Evolutionary conservation across 2,329 filamentous ascomycete genomes (phyloP).

Genomic region (Pseudocercospora macadamiae): DNA sequence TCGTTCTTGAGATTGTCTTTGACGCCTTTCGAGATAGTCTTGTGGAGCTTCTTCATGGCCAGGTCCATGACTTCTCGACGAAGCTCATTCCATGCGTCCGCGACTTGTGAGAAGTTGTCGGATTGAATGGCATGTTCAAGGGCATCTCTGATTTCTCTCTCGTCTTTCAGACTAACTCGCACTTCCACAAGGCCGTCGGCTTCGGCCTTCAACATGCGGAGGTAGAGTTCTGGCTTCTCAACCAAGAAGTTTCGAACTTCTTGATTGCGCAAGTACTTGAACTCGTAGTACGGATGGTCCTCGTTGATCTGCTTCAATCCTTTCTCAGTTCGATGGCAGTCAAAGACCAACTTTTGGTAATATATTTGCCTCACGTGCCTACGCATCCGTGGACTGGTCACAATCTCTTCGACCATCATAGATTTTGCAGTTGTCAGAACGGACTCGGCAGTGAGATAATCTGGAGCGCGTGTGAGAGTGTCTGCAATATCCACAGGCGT

Average conservation of each 20-base stretch:
- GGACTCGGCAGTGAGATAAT: slow-evolving; percentile 74
- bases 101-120: slow-evolving; percentile 92
- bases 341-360: slow-evolving; percentile 81
- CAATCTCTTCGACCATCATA: slow-evolving; percentile 90
- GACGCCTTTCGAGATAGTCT: slow-evolving; percentile 83
- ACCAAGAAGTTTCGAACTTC: slow-evolving; percentile 70
- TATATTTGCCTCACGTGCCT: slow-evolving; percentile 82
- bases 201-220: slow-evolving; percentile 97
- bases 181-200: slow-evolving; percentile 91
- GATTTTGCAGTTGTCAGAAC: slow-evolving; percentile 79
- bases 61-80: slow-evolving; percentile 81
- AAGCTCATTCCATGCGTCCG: slow-evolving; percentile 91
- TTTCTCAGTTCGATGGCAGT: slow-evolving; percentile 90
- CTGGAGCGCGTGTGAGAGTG: slow-evolving; percentile 67
- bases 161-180: slow-evolving; percentile 73
- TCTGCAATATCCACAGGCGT: slow-evolving; percentile 88
- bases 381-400: slow-evolving; percentile 83
- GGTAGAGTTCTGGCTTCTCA: slow-evolving; percentile 81
- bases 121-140: slow-evolving; percentile 85
- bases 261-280: slow-evolving; percentile 94
- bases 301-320: slow-evolving; percentile 92
- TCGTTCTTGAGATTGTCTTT: slow-evolving; percentile 93
- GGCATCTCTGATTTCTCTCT: slow-evolving; percentile 73
- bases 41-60: slow-evolving; percentile 79
- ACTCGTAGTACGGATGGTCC: slow-evolving; percentile 93